Evolutionary conservation across 2,329 filamentous ascomycete species (phyloP), one percentile per base, ranked within the genome.

Genomic region (Penicillium sp.): DNA sequence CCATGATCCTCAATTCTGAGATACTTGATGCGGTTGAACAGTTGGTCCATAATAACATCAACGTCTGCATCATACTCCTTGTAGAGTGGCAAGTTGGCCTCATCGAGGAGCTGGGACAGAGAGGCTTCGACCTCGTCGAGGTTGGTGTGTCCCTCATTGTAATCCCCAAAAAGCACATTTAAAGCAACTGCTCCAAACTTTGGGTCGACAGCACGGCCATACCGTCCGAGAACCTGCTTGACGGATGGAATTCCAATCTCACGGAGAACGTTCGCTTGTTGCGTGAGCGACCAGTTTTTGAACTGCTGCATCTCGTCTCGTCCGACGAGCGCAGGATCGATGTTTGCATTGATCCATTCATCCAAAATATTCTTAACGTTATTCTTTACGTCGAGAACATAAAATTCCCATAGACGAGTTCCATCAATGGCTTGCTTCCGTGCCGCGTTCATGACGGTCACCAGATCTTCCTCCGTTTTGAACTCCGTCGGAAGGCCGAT

Each of bases 21-120:
- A 77, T 99, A 99, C 75, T 96, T 97, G 78, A 93, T 90, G 60
- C 96, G 88, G 72, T 97, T 96, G 80, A 89, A 96, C 27, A 97
- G 79, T 75, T 99, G 93, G 61, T 97, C 88, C 55, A 96, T 82
- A 64, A 96, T 94, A 63, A 90, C 90, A 27, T 85, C 85, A 12
- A 89, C 81, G 71, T 99, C 94, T 21, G 78, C 79, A 70, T 99
- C 92, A 73, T 96, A 99, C 75, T 99, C 94, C 62, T 88, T 84
- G 78, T 99, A 99, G 69, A 93, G 90, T 2, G 89, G 85, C 35
- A 97, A 81, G 68, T 99, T 99, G 66, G 94, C 79, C 49, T 91
- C 89, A 66, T 97, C 89, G 15, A 97, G 77, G 39, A 96, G 82
- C 53, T 84, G 78, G 3, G 77, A 75, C 62, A 89, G 65, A 66